Evolutionary conservation across 2,329 filamentous ascomycete species (phyloP), one percentile per base, ranked within the genome.

Genomic region (Aspergillus pseudotamarii): DNA sequence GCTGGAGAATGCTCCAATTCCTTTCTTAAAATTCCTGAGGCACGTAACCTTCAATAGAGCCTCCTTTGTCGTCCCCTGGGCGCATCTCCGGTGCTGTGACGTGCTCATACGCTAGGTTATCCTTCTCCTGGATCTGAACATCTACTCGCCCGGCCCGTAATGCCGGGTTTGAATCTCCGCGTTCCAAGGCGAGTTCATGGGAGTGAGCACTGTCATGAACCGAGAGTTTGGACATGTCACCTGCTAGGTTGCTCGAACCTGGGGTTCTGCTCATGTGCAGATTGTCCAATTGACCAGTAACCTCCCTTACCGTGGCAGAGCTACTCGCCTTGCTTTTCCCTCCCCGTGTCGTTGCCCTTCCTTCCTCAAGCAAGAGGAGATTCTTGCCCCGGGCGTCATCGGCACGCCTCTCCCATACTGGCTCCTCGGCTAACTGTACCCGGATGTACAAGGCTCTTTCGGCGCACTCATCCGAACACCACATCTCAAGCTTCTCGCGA

Each of bases 341-440:
- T 60, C 66, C 60, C 23, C 66, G 66, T 14, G 66, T 58, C 32
- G 46, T 65, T 4, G 69, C 68, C 48, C 77, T 73, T 6, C 69
- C 86, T 75, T 96, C 92, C 59, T 92, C 88, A 1, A 90, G 76
- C 41, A 93, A 73, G 41, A 90, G 84, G 65, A 93, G 86, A 50
- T 82, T 75, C 46, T 84, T 82, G 1, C 80, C 80, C 34, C 84
- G 68, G 12, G 64, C 61, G 55, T 73, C 74, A 32, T 69, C 84
- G 4, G 86, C 88, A 6, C 85, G 86, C 58, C 94, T 85, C 77
- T 95, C 88, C 93, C 94, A 97, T 0, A 91, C 92, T 0, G 93
- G 92, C 66, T 91, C 89, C 73, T 95, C 91, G 68, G 86, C 90
- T 45, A 98, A 85, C 82, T 99, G 95, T 28, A 96, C 91, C 73